These are phyloP conservation scores for Entophlyctis luteolus DNA, from an alignment of 192 early-diverging fungal genomes.

Conservation along the genomic window DNA sequence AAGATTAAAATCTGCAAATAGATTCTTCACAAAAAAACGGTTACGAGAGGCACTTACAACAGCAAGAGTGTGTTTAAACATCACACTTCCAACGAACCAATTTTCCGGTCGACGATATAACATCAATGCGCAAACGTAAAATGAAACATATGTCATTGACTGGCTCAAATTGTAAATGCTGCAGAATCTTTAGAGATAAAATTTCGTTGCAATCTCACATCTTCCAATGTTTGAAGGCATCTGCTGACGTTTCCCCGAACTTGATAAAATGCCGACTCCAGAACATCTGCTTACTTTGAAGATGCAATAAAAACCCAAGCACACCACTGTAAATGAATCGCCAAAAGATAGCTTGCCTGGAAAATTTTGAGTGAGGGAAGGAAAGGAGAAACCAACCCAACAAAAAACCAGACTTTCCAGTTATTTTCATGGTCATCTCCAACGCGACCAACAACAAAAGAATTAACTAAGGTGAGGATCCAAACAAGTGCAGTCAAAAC, in stretches of 20 bases:
- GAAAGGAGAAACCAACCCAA: constrained; percentile 30
- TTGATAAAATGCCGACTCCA: constrained; percentile 92
- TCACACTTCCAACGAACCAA: constrained; percentile 63
- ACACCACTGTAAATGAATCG: constrained; percentile 77
- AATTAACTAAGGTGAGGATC: constrained; percentile 68
- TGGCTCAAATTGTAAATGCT: constrained; percentile 87
- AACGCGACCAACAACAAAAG: constrained; percentile 51
- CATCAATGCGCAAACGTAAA: constrained; percentile 74
- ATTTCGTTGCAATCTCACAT: constrained; percentile 39
- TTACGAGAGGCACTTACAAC: constrained; percentile 36
- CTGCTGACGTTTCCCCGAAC: constrained; percentile 79
- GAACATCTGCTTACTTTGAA: constrained; percentile 75
- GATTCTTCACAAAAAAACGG: neutral
- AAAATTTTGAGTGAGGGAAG: neutral
- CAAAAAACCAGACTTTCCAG: constrained; percentile 42
- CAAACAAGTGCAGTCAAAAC: constrained; percentile 72
- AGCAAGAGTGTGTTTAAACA: constrained; percentile 83
- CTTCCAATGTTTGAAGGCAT: constrained; percentile 95
- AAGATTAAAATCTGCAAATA: constrained; percentile 62
- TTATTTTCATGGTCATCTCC: constrained; percentile 33
- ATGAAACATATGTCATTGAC: constrained; percentile 88
- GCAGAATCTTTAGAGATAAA: neutral
- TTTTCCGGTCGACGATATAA: constrained; percentile 72
- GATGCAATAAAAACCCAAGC: constrained; percentile 71
- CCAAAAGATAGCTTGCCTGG: constrained; percentile 81